phyloP scores from a whole-genome alignment of 768 basidiomycete species.

The Pholiota microspora region DNA sequence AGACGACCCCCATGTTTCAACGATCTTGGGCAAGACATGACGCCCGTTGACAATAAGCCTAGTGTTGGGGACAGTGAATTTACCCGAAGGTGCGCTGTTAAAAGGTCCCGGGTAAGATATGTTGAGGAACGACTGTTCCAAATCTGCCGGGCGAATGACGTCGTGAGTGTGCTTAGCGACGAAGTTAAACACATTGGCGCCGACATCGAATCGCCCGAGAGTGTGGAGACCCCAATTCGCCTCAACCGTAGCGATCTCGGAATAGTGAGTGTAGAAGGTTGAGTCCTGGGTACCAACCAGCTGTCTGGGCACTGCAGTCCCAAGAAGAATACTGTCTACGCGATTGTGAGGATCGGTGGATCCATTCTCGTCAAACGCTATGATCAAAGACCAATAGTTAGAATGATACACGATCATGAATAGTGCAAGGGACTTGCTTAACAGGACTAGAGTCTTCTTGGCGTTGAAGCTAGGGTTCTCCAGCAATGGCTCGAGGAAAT shows the following conservation, averaged over 20 bases:
- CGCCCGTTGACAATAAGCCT: conserved; percentile 23
- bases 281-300: conserved; percentile 45
- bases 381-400: not conserved
- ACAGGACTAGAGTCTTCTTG: conserved; percentile 49
- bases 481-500: conserved; percentile 53
- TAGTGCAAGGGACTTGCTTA: conserved; percentile 29
- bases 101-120: conserved; percentile 28
- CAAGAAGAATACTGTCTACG: conserved; percentile 41
- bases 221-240: conserved; percentile 62
- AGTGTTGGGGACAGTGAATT: conserved; percentile 24
- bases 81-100: conserved; percentile 14
- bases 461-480: conserved; percentile 51
- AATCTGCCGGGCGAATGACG: conserved; percentile 20
- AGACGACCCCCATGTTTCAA: conserved; percentile 21
- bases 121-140: conserved; percentile 18
- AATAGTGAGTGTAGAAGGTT: conserved; percentile 64
- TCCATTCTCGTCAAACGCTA: conserved; percentile 57
- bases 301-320: conserved; percentile 39
- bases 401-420: not conserved
- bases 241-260: conserved; percentile 50
- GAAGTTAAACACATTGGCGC: conserved; percentile 53
- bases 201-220: conserved; percentile 57
- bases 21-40: conserved; percentile 22
- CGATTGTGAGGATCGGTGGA: conserved; percentile 41
- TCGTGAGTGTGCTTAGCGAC: conserved; percentile 49